Percentiles rank a stretch among this genome's conserved stretches.
These are phyloP conservation scores for Suillus decipiens DNA, from an alignment of 768 basidiomycete genomes.

Conservation along the genomic window DNA sequence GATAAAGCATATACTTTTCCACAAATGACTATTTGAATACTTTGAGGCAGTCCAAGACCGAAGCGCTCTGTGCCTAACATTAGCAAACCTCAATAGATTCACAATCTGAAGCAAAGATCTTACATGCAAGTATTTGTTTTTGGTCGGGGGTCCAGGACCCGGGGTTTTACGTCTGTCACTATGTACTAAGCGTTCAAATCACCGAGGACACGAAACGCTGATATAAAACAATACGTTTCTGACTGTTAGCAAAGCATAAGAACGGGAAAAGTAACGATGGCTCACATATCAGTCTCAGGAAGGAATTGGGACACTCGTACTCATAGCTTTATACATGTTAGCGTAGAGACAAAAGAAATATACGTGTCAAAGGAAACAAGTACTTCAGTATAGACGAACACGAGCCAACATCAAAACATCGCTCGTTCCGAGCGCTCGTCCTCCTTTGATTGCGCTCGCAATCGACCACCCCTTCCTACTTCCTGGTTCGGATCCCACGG, in stretches of 20 bases:
- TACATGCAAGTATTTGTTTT: background rate
- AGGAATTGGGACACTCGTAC: background rate
- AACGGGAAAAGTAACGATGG: background rate
- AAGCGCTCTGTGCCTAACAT: conserved; percentile 5
- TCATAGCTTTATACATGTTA: background rate
- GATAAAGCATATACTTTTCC: background rate
- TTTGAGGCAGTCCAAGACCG: background rate
- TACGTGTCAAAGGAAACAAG: background rate
- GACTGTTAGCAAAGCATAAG: background rate
- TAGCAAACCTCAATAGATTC: conserved; percentile 9
- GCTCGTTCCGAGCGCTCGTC: background rate
- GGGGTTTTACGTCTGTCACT: background rate
- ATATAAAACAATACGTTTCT: background rate
- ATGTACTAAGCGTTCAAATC: background rate
- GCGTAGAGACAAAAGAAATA: background rate
- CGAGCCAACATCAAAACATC: background rate
- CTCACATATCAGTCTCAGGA: background rate
- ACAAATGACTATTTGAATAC: conserved; percentile 8
- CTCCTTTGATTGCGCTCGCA: background rate
- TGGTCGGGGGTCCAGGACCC: background rate
- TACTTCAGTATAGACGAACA: background rate
- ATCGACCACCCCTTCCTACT: background rate
- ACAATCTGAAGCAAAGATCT: conserved; percentile 1
- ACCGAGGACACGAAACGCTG: background rate
- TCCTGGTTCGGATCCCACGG: background rate